Evolutionary conservation across 1,139 yeast species (phyloP), one percentile per base, ranked within the genome.

Genomic region (Meyerozyma guilliermondii): DNA sequence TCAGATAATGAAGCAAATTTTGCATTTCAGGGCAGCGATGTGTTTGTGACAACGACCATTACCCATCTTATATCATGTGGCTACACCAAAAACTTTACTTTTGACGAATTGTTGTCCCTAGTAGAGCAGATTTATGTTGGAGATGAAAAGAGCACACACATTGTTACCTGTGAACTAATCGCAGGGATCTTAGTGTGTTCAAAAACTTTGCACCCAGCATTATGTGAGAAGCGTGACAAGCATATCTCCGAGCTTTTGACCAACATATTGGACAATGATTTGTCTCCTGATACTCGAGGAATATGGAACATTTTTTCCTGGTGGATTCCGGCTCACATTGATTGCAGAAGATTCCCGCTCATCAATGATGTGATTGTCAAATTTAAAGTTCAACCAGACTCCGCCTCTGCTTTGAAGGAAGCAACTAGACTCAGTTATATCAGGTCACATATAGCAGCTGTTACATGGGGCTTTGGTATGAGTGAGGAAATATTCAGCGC

Each of bases 271-370:
- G 66, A 71, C 3, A 66, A 73, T 34, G 88, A 84, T 44, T 63
- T 92, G 45, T 78, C 88, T 1, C 95, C 91, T 3, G 95, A 91
- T 37, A 85, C 84, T 7, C 65, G 77, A 39, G 78, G 76, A 16
- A 81, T 87, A 40, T 92, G 98, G 98, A 73, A 73, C 39, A 76
- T 88, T 0, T 79, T 87, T 46, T 69, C 85, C 4, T 81, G 89
- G 83, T 82, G 89, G 85, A 56, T 82, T 1, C 86, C 91, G 0
- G 61, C 81, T 3, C 79, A 79, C 51, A 66, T 76, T 27, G 95
- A 87, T 60, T 56, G 75, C 41, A 74, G 96, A 55, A 72, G 96
- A 48, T 75, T 81, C 47, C 80, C 83, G 11, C 68, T 73, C 7
- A 59, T 88, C 6, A 64, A 74, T 14, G 58, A 65, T 20, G 65